Percentiles rank a stretch among this genome's conserved stretches.
Conservation (phyloP, 805 yeast genomes). For the Sporopachydermia quercuum region DNA sequence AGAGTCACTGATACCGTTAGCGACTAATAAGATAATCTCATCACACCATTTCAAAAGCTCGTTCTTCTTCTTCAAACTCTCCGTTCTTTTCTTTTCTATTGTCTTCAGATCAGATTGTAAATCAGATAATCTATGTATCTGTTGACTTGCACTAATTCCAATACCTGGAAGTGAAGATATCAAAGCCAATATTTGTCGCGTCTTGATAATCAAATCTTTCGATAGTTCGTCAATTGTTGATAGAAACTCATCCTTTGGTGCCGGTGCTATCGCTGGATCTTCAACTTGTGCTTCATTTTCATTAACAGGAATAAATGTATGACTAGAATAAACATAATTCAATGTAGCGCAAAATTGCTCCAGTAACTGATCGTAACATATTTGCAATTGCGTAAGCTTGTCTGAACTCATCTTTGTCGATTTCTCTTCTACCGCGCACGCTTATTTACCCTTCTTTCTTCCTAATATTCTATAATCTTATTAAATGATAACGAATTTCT, state of each 20-base stretch:
- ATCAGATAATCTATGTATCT: conserved; percentile 44
- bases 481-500: neutral
- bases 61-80: conserved; percentile 50
- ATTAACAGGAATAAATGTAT: conserved; percentile 35
- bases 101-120: conserved; percentile 46
- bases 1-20: conserved; percentile 30
- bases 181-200: conserved; percentile 72
- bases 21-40: conserved; percentile 43
- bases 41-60: conserved; percentile 46
- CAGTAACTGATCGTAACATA: conserved; percentile 64
- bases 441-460: conserved; percentile 3
- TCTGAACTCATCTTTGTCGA: conserved; percentile 44
- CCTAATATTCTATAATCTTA: no score
- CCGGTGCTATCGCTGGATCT: conserved; percentile 30
- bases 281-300: conserved; percentile 39
- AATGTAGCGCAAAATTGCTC: conserved; percentile 71
- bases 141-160: conserved; percentile 68
- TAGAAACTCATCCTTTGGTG: conserved; percentile 19
- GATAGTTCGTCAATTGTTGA: conserved; percentile 61
- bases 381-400: conserved; percentile 77
- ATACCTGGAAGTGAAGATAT: conserved; percentile 89
- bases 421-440: neutral
- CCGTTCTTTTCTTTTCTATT: conserved; percentile 43
- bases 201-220: conserved; percentile 69
- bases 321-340: conserved; percentile 68